phyloP scores from a whole-genome alignment of 2,329 filamentous ascomycete species.

The Xylariaceae sp. region DNA sequence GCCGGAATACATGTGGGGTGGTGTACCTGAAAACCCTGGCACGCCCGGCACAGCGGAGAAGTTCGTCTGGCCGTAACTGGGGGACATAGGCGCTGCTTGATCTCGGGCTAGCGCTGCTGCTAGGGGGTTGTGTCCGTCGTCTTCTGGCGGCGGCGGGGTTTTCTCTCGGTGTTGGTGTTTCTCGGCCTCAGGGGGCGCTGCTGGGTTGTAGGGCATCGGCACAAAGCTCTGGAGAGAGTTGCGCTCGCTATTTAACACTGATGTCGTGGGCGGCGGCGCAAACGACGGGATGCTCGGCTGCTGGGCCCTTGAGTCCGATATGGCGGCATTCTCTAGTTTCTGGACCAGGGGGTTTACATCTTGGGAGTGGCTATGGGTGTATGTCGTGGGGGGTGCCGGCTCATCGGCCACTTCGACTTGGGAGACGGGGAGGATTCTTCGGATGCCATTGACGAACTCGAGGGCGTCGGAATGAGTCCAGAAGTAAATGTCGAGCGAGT shows the following conservation, averaged over 20 bases:
- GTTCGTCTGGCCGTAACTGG: conserved; percentile 41
- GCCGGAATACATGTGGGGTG: conserved; percentile 18
- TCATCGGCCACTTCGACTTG: conserved; percentile 62
- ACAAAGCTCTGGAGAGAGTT: conserved; percentile 43
- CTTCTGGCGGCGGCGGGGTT: conserved; percentile 67
- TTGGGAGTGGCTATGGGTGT: conserved; percentile 30
- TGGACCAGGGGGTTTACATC: conserved; percentile 66
- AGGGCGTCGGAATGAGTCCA: conserved; percentile 69
- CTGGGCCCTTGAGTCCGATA: conserved; percentile 49
- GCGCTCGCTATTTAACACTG: conserved; percentile 25
- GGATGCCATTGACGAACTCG: conserved; percentile 62
- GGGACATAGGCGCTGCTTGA: conserved; percentile 47
- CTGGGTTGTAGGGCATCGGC: conserved; percentile 73
- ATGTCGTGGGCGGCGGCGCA: conserved; percentile 37
- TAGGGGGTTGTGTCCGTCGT: conserved; percentile 55
- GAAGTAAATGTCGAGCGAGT: conserved; percentile 72
- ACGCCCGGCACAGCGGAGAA: conserved; percentile 37
- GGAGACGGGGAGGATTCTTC: conserved; percentile 55
- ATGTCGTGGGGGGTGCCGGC: conserved; percentile 44
- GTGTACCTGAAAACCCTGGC: conserved; percentile 38
- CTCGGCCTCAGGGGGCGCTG: conserved; percentile 69
- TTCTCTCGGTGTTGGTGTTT: conserved; percentile 68
- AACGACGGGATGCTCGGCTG: conserved; percentile 33
- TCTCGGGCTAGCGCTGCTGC: conserved; percentile 54
- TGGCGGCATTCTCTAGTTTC: conserved; percentile 64